Conservation (phyloP, 345 rosid species). For the Passiflora organensis region DNA sequence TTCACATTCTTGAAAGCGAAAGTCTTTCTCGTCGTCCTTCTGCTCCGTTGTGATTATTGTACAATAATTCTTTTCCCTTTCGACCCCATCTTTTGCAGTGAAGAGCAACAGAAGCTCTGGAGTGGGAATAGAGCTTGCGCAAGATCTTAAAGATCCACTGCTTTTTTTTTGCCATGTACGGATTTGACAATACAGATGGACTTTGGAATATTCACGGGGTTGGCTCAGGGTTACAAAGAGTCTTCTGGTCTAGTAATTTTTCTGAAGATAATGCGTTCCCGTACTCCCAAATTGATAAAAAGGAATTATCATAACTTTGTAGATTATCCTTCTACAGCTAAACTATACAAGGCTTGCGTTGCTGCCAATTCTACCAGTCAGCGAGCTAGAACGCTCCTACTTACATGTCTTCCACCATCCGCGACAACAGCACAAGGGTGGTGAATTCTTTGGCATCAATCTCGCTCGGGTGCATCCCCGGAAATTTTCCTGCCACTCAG, state of each 20-base stretch:
- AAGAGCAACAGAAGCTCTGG: too few species aligned
- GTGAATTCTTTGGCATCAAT: conserved; percentile 33
- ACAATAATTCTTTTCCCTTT: too few species aligned
- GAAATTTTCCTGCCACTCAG: conserved; percentile 59
- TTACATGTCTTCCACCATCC: not conserved
- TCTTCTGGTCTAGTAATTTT: not conserved
- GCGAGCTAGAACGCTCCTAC: not conserved
- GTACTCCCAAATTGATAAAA: conserved; percentile 3
- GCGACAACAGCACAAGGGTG: not conserved
- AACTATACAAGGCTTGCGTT: conserved; percentile 37
- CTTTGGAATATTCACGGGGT: not conserved
- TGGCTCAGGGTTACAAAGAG: not conserved
- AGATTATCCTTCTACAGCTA: conserved; percentile 27
- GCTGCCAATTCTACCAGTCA: conserved; percentile 8
- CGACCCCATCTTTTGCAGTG: too few species aligned
- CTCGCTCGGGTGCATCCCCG: conserved; percentile 80
- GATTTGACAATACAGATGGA: not conserved
- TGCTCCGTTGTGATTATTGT: too few species aligned
- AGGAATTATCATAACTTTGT: conserved; percentile 22
- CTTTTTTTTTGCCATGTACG: too few species aligned
- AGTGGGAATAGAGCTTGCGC: too few species aligned
- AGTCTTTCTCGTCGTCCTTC: too few species aligned
- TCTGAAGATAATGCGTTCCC: not conserved
- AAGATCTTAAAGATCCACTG: too few species aligned
- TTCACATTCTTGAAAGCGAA: too few species aligned